phyloP scores from a whole-genome alignment of 2,329 filamentous ascomycete genomes.

The Stylonectria norvegica region DNA sequence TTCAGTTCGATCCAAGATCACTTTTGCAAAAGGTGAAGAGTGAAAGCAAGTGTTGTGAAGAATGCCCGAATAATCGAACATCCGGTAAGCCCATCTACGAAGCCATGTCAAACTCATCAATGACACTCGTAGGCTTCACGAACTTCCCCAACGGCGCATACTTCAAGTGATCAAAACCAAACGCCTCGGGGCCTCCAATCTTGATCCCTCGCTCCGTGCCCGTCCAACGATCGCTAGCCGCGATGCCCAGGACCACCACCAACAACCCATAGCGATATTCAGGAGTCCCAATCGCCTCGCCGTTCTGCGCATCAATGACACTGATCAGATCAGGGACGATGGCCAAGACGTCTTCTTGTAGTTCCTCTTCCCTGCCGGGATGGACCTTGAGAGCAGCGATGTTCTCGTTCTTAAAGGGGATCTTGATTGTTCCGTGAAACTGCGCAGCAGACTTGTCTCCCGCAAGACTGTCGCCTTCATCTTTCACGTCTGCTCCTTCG shows the following conservation, averaged over 20 bases:
- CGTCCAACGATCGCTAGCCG: constrained; percentile 45
- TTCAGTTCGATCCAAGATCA: too few species aligned
- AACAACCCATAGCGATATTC: constrained; percentile 54
- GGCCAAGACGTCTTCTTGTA: constrained; percentile 43
- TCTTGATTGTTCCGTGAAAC: constrained; percentile 51
- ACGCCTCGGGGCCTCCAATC: constrained; percentile 48
- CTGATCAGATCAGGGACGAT: constrained; percentile 56
- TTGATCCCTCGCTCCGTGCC: constrained; percentile 44
- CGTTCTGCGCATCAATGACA: constrained; percentile 54
- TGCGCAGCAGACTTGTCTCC: constrained; percentile 8
- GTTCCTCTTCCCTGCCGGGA: constrained; percentile 34
- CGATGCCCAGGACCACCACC: constrained; percentile 47
- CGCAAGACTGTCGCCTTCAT: constrained; percentile 19
- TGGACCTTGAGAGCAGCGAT: constrained; percentile 52
- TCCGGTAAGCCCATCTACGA: constrained; percentile 2
- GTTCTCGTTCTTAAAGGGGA: constrained; percentile 74
- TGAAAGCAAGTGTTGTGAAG: too few species aligned
- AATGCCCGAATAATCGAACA: too few species aligned
- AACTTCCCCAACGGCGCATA: constrained; percentile 48
- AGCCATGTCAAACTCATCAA: constrained; percentile 44
- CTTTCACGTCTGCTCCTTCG: constrained; percentile 43
- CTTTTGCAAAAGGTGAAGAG: too few species aligned
- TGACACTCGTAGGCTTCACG: constrained; percentile 48
- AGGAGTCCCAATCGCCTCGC: constrained; percentile 53
- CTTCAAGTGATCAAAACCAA: constrained; percentile 46